These are phyloP conservation scores for Cladosporium sp. DNA, from an alignment of 2,329 filamentous ascomycete species.

Conservation along the genomic window DNA sequence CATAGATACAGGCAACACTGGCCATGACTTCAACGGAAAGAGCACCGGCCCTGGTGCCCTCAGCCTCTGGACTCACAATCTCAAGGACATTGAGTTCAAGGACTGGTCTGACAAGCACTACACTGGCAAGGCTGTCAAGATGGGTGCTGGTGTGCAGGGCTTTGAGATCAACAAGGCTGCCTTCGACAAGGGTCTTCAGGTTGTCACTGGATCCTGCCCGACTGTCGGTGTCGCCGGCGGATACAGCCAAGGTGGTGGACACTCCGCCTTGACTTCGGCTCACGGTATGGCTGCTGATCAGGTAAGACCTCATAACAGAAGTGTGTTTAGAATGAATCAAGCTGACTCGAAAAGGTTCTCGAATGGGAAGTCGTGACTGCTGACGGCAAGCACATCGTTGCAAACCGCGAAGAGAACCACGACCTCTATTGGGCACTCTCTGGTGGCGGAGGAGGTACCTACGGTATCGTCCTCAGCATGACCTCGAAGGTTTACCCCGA, in stretches of 20 bases:
- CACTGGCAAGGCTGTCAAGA: slow-evolving; percentile 52
- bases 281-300: slow-evolving; percentile 63
- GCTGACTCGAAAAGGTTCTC: slow-evolving; percentile 40
- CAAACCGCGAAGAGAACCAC: slow-evolving; percentile 48
- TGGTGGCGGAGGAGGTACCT: slow-evolving; percentile 62
- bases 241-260: slow-evolving; percentile 63
- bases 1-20: slow-evolving; percentile 34
- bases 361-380: slow-evolving; percentile 50
- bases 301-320: neutral
- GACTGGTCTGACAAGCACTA: slow-evolving; percentile 47
- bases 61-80: slow-evolving; percentile 58
- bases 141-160: slow-evolving; percentile 57
- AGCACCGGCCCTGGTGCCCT: slow-evolving; percentile 61
- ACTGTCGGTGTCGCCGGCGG: slow-evolving; percentile 62
- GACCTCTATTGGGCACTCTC: slow-evolving; percentile 66
- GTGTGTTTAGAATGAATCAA: neutral
- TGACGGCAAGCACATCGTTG: slow-evolving; percentile 49
- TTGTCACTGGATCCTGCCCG: slow-evolving; percentile 57
- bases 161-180: slow-evolving; percentile 51
- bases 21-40: slow-evolving; percentile 50
- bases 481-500: slow-evolving; percentile 55
- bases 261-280: slow-evolving; percentile 53
- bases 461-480: slow-evolving; percentile 58
- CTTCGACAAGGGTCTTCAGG: slow-evolving; percentile 46
- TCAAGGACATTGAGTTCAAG: slow-evolving; percentile 51